phyloP scores from a whole-genome alignment of 306 rosid genomes.

The Cucumis cinereus region DNA sequence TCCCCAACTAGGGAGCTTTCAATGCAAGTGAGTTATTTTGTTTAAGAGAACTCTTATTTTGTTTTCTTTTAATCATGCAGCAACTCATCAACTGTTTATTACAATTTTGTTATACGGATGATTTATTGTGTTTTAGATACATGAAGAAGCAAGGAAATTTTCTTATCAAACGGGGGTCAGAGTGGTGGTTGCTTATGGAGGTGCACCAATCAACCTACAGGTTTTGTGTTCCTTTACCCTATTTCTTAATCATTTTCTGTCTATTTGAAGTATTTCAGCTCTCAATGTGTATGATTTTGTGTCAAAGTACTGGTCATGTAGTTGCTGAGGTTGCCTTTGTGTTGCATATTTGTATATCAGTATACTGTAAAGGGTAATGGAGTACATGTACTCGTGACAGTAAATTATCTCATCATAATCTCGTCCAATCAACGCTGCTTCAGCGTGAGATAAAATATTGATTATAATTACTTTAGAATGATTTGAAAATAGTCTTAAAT shows the following conservation, averaged over 20 bases:
- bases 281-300: background rate
- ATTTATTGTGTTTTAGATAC: constrained; percentile 45
- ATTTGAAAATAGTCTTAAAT: background rate
- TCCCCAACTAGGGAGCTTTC: constrained; percentile 92
- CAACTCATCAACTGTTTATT: background rate
- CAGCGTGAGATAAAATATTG: background rate
- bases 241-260: background rate
- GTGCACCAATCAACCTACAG: constrained; percentile 84
- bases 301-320: background rate
- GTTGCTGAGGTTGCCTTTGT: background rate
- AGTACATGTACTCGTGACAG: background rate
- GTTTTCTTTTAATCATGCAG: background rate
- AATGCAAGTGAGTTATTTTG: constrained; percentile 51
- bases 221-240: constrained; percentile 17
- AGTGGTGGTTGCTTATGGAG: constrained; percentile 89
- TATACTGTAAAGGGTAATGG: background rate
- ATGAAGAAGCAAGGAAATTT: constrained; percentile 59
- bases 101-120: background rate
- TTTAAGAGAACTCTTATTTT: background rate
- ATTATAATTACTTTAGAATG: background rate
- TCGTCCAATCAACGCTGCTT: background rate
- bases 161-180: constrained; percentile 79
- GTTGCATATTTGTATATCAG: background rate
- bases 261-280: background rate
- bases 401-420: background rate